These are phyloP conservation scores for Closterium sp. DNA, from an alignment of 139 green algal genomes.

Conservation along the genomic window DNA sequence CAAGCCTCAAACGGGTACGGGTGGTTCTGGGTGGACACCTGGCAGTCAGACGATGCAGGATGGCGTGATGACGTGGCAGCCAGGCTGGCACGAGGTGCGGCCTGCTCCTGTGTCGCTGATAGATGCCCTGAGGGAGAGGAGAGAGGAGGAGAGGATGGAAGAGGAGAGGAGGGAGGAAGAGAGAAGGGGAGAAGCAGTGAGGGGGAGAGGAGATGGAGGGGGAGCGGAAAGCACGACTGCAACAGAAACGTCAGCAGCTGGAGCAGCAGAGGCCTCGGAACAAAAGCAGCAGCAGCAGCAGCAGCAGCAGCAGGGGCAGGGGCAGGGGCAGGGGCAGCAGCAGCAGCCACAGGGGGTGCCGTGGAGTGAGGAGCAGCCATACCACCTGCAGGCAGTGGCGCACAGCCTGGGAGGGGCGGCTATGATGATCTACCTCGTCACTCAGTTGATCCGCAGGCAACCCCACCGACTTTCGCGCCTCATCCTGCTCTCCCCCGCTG, in stretches of 20 bases:
- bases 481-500: constrained; percentile 61
- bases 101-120: background rate
- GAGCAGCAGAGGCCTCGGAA: background rate
- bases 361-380: constrained; percentile 55
- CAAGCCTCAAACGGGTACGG: background rate
- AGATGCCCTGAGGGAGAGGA: background rate
- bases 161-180: background rate
- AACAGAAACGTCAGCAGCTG: background rate
- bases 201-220: background rate
- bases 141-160: background rate
- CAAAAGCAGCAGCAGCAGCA: background rate
- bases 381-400: constrained; percentile 65
- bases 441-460: background rate
- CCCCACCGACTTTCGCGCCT: constrained; percentile 56
- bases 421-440: constrained; percentile 65
- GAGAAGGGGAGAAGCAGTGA: background rate
- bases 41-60: background rate
- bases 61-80: background rate
- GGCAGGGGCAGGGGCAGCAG: background rate
- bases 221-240: too few species aligned
- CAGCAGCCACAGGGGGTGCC: background rate
- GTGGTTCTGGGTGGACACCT: background rate
- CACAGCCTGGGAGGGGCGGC: constrained; percentile 74
- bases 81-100: background rate
- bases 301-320: background rate